Conservation (phyloP, 2,329 filamentous ascomycete genomes). For the Talaromyces sp. region DNA sequence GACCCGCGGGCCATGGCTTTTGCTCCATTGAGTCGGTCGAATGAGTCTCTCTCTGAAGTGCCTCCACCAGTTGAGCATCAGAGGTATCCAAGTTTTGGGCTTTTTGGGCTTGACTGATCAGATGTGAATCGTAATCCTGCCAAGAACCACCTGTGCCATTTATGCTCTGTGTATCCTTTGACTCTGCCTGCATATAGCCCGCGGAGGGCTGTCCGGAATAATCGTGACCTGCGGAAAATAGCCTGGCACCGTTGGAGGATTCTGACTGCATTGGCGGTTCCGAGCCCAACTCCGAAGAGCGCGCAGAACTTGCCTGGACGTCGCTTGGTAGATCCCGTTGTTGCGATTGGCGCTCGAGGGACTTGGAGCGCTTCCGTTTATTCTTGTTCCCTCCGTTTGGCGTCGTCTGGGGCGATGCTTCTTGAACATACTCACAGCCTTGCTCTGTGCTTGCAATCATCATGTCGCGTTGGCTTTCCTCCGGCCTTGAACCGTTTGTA, state of each 20-base stretch:
- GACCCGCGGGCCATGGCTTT: slow-evolving; percentile 32
- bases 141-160: slow-evolving; percentile 32
- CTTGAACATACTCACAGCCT: slow-evolving; percentile 23
- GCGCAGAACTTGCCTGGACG: slow-evolving; percentile 36
- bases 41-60: slow-evolving; percentile 49
- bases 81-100: slow-evolving; percentile 44
- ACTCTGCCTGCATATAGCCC: slow-evolving; percentile 27
- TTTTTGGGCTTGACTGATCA: slow-evolving; percentile 46
- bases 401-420: slow-evolving; percentile 25
- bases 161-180: slow-evolving; percentile 28
- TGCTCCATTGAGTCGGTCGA: slow-evolving; percentile 34
- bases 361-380: slow-evolving; percentile 64
- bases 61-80: slow-evolving; percentile 51
- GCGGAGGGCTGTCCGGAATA: slow-evolving; percentile 23
- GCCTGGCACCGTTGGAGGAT: slow-evolving; percentile 22
- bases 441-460: slow-evolving; percentile 32
- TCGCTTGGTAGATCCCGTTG: slow-evolving; percentile 34
- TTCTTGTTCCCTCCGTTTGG: slow-evolving; percentile 47
- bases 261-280: slow-evolving; percentile 25
- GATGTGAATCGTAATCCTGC: slow-evolving; percentile 41
- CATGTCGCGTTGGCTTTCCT: slow-evolving; percentile 52
- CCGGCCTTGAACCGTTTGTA: slow-evolving; percentile 24
- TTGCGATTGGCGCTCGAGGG: slow-evolving; percentile 47
- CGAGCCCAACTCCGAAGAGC: slow-evolving; percentile 34
- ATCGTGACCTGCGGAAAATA: slow-evolving; percentile 23